Evolutionary conservation across 768 basidiomycete species (phyloP), one percentile per base, ranked within the genome.

Genomic region (Antrodiella citrinella): DNA sequence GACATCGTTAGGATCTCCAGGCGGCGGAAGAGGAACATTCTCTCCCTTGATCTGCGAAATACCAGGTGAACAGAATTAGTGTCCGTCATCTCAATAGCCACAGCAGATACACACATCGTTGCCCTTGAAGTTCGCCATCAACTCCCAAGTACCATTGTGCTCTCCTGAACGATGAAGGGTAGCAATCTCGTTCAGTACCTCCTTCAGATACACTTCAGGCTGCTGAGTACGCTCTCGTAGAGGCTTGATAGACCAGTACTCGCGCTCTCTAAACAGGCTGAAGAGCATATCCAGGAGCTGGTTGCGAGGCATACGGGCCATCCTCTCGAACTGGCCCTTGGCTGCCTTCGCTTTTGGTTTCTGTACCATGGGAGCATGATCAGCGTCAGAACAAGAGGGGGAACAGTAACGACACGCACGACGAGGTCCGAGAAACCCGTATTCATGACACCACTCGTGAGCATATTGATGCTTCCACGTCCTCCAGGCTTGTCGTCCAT

Each of bases 231-330:
- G 79, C 59, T 90, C 85, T 40, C 88, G 79, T 48, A 92, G 69
- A 1, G 77, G 69, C 55, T 83, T 84, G 63, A 92, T 82, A 51
- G 79, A 72, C 92, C 92, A 97, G 46, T 81, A 82, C n/a, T 83
- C 77, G 41, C 76, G 76, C 53, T 91, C 82, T 52, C 79, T 76
- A 72, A 94, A 97, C 4, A 83, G 72, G 2, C 68, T 57, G 67
- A 94, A 94, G 39, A 96, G 74, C 49, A 84, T 69, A 64, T 96
- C 91, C 65, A 91, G 74, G 5, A 96, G 77, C 61, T 94, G 86
- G 68, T 91, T 86, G 49, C 85, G 76, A 4, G 91, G 90, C 68
- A 96, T 83, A 63, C 93, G 88, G n/a, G 87, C 84, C 80, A 89
- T 86, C 57, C 88, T 86, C 66, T 93, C 90, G 69, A 86, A 86